These are phyloP conservation scores for Xerocomellus amylosporus DNA, from an alignment of 768 basidiomycete genomes.

Conservation along the genomic window DNA sequence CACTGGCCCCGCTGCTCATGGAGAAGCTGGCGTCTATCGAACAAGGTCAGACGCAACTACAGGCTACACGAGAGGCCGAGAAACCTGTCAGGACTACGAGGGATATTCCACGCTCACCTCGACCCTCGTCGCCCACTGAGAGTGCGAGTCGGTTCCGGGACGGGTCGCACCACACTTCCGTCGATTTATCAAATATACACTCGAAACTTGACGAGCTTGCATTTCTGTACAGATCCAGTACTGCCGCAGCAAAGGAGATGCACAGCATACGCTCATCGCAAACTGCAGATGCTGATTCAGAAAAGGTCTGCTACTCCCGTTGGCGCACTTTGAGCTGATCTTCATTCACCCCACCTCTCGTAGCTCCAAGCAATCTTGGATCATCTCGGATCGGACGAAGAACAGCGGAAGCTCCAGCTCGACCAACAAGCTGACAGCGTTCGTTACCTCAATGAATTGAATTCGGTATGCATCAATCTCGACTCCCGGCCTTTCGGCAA, in stretches of 20 bases:
- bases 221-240: conserved; percentile 17
- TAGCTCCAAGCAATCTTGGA: conserved; percentile 46
- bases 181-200: conserved; percentile 31
- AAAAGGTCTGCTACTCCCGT: conserved; percentile 17
- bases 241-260: neutral
- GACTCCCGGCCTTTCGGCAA: neutral
- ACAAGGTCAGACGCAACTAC: conserved; percentile 21
- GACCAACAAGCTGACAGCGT: conserved; percentile 73
- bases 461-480: conserved; percentile 45
- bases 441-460: conserved; percentile 76
- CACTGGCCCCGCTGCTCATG: conserved; percentile 37
- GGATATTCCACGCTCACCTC: conserved; percentile 12
- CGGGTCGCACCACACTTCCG: neutral
- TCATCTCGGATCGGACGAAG: conserved; percentile 47
- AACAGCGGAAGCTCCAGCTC: conserved; percentile 46
- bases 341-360: neutral
- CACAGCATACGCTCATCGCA: neutral
- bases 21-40: conserved; percentile 33
- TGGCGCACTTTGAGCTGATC: neutral
- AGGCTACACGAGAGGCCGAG: conserved; percentile 8
- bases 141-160: neutral
- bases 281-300: conserved; percentile 5
- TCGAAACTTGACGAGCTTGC: conserved; percentile 39
- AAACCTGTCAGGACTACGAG: neutral
- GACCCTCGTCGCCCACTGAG: neutral